Base-by-base conservation (phyloP, 2,329 filamentous ascomycete species). In the Akanthomyces lecanii region DNA sequence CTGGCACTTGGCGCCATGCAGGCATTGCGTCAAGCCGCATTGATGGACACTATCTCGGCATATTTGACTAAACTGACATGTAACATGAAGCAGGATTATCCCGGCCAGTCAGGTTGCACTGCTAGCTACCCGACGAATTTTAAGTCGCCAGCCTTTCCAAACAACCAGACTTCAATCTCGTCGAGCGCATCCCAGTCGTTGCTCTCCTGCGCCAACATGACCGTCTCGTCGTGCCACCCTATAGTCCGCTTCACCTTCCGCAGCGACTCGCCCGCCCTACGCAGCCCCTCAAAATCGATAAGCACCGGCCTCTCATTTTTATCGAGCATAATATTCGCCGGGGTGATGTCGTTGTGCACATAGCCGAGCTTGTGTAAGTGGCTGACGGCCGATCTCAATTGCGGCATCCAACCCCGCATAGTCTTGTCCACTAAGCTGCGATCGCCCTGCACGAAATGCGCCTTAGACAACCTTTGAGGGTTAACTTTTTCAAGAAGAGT, bases 91-190 rank as follows among this genome's bases (percentile, higher is more conserved):
- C 33, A 23, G 10, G 23, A 7, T 25, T 5, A 28, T 48, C 23
- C 25, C 14, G 23, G 23, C 45, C 23, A n/a, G 51, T 23, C 52
- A 54, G 21, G 33, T 40, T 33, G 18, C 21, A 33, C 18, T 28
- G 25, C 14, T 40, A 40, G 33, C 53, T 45, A 30, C 14, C 21
- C 53, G 28, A 45, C n/a, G 30, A 18, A 33, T 38, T 42, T 14
- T 21, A 51, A 42, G 21, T 45, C n/a, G 7, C 21, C 36, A 23
- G n/a, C 7, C 3, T 28, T 33, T 25, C 58, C 40, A n/a, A 25
- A 45, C 25, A 61, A 25, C 58, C 48, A 61, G 14, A 8, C 25
- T 21, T 36, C 53, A 44, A 61, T 52, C 40, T 61, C 14, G 18
- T 40, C 25, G 6, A 53, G 23, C 5, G 38, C 57, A 36, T 52